Conservation (phyloP, 2,329 filamentous ascomycete genomes). For the Alternaria tenuissima region DNA sequence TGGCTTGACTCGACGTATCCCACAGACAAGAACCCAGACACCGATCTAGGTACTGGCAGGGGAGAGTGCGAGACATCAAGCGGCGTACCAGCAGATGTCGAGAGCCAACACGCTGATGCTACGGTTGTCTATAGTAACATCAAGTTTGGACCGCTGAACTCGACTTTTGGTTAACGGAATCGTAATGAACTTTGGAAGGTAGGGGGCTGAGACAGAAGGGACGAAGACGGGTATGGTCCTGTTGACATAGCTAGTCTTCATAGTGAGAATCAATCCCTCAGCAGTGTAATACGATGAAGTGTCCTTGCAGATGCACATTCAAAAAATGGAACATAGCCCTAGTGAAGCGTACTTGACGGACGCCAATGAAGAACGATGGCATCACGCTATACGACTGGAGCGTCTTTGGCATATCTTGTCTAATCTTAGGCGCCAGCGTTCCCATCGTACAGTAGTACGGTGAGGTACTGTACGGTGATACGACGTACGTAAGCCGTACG, state of each 20-base stretch:
- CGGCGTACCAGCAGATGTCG: conserved; percentile 43
- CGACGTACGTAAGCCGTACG: too few relatives aligned
- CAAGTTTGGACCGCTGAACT: conserved; percentile 42
- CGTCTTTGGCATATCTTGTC: too few relatives aligned
- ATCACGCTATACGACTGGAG: too few relatives aligned
- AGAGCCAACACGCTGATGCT: conserved; percentile 29
- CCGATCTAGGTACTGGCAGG: conserved; percentile 40
- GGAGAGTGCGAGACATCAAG: conserved; percentile 38
- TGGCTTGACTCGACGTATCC: conserved; percentile 76
- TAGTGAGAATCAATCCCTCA: neutral
- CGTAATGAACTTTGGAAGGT: neutral
- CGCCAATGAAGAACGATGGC: too few relatives aligned
- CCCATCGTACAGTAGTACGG: too few relatives aligned
- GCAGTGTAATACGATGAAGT: neutral
- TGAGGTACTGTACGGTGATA: too few relatives aligned
- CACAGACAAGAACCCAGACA: conserved; percentile 42
- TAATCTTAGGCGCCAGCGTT: too few relatives aligned
- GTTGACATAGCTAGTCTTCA: neutral
- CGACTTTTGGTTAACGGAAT: conserved; percentile 31
- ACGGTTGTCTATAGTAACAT: conserved; percentile 41
- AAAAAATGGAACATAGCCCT: neutral
- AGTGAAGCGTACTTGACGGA: neutral
- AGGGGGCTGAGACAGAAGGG: neutral
- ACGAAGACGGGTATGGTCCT: neutral
- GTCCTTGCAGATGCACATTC: neutral